Percentiles rank a stretch among this genome's conserved stretches.
phyloP scores from a whole-genome alignment of 164 flowering plant species.

The Chimonanthus praecox region DNA sequence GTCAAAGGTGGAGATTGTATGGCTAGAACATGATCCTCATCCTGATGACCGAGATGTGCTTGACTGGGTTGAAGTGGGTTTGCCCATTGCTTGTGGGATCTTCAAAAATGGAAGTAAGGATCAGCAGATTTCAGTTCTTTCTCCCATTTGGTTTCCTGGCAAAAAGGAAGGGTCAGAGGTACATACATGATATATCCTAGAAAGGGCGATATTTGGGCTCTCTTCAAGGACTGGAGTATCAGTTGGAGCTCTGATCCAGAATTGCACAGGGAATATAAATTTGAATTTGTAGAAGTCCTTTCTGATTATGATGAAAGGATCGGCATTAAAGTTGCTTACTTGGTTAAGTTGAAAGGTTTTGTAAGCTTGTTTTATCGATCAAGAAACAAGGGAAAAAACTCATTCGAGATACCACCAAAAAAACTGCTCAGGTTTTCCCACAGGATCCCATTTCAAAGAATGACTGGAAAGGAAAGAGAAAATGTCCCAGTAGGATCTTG shows the following conservation, averaged over 20 bases:
- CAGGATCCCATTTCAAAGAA: conserved; percentile 36
- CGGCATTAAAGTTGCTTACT: conserved; percentile 39
- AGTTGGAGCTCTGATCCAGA: conserved; percentile 36
- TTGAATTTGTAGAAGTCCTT: conserved; percentile 59
- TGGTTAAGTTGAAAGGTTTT: conserved; percentile 59
- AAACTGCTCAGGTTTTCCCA: conserved; percentile 56
- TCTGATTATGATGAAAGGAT: conserved; percentile 39
- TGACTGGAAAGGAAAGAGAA: conserved; percentile 43
- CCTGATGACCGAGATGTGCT: conserved; percentile 35
- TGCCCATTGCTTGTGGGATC: conserved; percentile 72
- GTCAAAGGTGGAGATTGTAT: conserved; percentile 55
- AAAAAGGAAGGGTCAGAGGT: conserved; percentile 16
- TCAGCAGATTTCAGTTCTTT: conserved; percentile 28
- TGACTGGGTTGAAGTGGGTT: conserved; percentile 31
- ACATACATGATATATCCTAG: conserved; percentile 44
- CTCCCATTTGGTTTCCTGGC: conserved; percentile 49
- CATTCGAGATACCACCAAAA: conserved; percentile 26
- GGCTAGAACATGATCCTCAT: conserved; percentile 53
- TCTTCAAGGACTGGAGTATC: conserved; percentile 32
- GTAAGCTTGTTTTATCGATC: conserved; percentile 35
- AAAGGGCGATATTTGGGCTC: conserved; percentile 57
- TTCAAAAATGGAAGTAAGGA: conserved; percentile 27
- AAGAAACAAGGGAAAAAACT: conserved; percentile 9
- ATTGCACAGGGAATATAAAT: conserved; percentile 30
- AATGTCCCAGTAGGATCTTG: conserved; percentile 45